A percentile compares a stretch with the other conserved stretches of the same genome.
Conservation (phyloP, 2,329 filamentous ascomycete genomes). For the Aphanoascus verrucosus region DNA sequence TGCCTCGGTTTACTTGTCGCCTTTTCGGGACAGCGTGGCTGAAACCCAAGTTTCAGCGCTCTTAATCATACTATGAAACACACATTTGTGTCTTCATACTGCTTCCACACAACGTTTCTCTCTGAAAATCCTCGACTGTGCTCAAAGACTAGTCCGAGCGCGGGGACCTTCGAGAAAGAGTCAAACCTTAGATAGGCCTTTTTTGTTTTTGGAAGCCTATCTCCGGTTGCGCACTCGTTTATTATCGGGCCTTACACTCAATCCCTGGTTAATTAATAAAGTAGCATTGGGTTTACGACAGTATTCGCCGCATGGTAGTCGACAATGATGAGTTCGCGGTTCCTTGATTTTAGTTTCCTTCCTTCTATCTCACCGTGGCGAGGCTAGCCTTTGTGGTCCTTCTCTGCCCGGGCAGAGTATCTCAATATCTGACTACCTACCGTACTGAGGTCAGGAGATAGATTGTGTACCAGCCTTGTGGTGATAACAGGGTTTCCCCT, state of each 20-base stretch:
- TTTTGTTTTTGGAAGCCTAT: not conserved
- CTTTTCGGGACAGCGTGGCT: too few relatives aligned
- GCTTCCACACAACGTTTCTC: not conserved
- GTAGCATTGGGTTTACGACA: too few relatives aligned
- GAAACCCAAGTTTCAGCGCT: too few relatives aligned
- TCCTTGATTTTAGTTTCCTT: not conserved
- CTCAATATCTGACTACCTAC: not conserved
- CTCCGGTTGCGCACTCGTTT: not conserved
- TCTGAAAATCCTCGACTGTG: not conserved
- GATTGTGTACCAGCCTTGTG: not conserved
- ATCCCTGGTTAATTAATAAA: too few relatives aligned
- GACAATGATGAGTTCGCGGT: not conserved
- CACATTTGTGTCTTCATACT: too few relatives aligned
- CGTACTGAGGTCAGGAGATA: not conserved
- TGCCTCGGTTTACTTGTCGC: too few relatives aligned
- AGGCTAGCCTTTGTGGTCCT: not conserved
- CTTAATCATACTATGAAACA: too few relatives aligned
- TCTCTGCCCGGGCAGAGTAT: too few relatives aligned
- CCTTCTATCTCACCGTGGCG: not conserved
- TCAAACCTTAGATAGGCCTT: not conserved
- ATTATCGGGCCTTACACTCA: too few relatives aligned
- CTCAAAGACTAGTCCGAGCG: not conserved
- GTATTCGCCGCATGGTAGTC: too few relatives aligned
- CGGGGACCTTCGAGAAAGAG: not conserved
- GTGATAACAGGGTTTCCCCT: not conserved